Evolutionary conservation across 2,329 filamentous ascomycete genomes (phyloP).

Genomic region (Cladophialophora immunda): DNA sequence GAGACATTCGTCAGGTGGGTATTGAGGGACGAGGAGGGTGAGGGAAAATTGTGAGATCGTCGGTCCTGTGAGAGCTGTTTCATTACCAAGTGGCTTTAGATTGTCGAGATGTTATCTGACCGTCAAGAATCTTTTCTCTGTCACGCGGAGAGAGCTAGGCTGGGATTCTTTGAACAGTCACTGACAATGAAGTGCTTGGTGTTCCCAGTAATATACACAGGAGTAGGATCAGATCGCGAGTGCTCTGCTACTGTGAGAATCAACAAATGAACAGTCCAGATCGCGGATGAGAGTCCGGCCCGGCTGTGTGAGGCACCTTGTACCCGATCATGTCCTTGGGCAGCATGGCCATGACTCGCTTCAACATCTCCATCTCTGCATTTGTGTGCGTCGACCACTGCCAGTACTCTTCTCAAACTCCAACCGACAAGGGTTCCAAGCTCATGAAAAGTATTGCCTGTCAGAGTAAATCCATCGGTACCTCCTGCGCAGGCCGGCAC

Average conservation of each 20-base stretch:
- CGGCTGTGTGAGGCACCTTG: too few species aligned
- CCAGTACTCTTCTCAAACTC: slow-evolving; percentile 40
- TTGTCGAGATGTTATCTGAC: neutral
- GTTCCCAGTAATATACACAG: neutral
- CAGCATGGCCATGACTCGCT: neutral
- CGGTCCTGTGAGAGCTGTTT: neutral
- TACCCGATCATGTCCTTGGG: too few species aligned
- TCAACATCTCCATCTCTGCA: neutral
- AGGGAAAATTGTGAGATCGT: slow-evolving; percentile 2
- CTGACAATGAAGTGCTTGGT: neutral
- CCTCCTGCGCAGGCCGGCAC: slow-evolving; percentile 41
- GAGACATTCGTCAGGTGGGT: slow-evolving; percentile 26
- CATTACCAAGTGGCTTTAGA: neutral
- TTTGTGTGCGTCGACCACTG: neutral
- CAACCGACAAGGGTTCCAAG: slow-evolving; percentile 38
- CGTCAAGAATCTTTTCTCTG: neutral
- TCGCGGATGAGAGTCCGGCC: too few species aligned
- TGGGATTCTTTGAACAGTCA: neutral
- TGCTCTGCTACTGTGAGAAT: neutral
- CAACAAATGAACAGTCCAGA: neutral
- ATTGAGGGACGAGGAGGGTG: slow-evolving; percentile 15
- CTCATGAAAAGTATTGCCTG: slow-evolving; percentile 42
- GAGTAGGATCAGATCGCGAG: neutral
- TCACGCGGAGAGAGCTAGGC: neutral
- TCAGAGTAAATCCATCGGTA: slow-evolving; percentile 43